Evolutionary conservation across 1,284 basidiomycete genomes (phyloP).

Genomic region (Melampsora larici-populina): DNA sequence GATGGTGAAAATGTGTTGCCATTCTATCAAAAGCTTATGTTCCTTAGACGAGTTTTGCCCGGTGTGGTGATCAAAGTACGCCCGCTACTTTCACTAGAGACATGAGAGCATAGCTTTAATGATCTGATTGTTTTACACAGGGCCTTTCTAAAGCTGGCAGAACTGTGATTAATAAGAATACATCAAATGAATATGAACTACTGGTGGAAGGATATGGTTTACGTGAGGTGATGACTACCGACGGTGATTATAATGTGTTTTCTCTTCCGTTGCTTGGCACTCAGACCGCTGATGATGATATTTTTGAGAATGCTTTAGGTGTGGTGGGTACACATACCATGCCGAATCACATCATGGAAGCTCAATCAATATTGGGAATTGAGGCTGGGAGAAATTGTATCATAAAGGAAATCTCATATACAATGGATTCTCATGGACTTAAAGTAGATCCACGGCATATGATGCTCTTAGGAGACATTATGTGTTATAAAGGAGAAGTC

Average conservation of each 20-base stretch:
- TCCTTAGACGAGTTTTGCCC: constrained; percentile 73
- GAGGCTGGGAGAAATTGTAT: constrained; percentile 93
- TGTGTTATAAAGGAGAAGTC: constrained; percentile 99
- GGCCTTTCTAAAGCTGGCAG: constrained; percentile 79
- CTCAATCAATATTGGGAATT: constrained; percentile 88
- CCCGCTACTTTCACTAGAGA: not conserved
- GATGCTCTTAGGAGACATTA: constrained; percentile 96
- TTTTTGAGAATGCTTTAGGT: constrained; percentile 58
- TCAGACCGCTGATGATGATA: not conserved
- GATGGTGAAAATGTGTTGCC: constrained; percentile 64
- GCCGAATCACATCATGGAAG: constrained; percentile 97
- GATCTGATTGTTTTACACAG: constrained; percentile 48
- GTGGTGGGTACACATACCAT: constrained; percentile 87
- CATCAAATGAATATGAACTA: constrained; percentile 63
- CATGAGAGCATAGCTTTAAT: not conserved
- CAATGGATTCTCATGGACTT: constrained; percentile 94
- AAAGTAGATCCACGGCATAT: constrained; percentile 98
- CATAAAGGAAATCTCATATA: constrained; percentile 67
- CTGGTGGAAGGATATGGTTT: constrained; percentile 97
- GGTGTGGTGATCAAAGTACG: constrained; percentile 74
- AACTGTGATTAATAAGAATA: constrained; percentile 77
- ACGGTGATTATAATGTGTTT: constrained; percentile 62
- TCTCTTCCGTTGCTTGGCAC: not conserved
- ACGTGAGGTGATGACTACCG: constrained; percentile 93
- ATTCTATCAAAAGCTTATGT: constrained; percentile 74